Conservation (phyloP, 345 rosid species). For the Eutrema heterophyllum region DNA sequence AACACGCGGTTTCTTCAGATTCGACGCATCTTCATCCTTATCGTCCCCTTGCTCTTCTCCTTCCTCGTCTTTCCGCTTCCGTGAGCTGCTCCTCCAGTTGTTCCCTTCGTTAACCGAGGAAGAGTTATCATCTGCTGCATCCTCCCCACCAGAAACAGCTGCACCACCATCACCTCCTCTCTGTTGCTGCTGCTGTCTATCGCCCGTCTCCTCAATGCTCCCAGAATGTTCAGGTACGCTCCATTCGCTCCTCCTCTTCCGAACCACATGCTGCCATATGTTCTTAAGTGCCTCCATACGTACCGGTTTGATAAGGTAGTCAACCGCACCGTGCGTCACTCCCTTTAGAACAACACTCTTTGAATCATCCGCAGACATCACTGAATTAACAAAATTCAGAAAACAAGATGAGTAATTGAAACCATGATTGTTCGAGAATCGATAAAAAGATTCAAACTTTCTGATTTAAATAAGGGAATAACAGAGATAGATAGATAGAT, state of each 20-base stretch:
- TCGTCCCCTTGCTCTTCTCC: conserved; percentile 57
- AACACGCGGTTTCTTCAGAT: conserved; percentile 75
- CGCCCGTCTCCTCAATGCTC: conserved; percentile 41
- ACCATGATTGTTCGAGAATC: not conserved
- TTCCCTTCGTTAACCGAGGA: conserved; percentile 64
- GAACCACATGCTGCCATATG: conserved; percentile 84
- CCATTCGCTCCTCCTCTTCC: conserved; percentile 56
- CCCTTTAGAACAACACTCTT: conserved; percentile 65
- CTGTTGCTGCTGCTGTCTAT: conserved; percentile 38
- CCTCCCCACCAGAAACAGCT: conserved; percentile 29
- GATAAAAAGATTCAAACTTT: not conserved
- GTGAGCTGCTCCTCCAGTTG: conserved; percentile 36
- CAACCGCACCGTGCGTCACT: conserved; percentile 82
- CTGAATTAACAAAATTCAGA: conserved; percentile 30
- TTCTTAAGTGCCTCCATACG: conserved; percentile 73
- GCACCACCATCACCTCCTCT: conserved; percentile 38
- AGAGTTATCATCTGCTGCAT: conserved; percentile 42
- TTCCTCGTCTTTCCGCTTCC: conserved; percentile 56
- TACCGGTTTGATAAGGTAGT: conserved; percentile 76
- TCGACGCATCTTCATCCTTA: conserved; percentile 71
- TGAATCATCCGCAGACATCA: conserved; percentile 92
- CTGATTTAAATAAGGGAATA: not conserved
- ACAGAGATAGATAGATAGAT: not conserved
- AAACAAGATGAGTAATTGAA: not conserved
- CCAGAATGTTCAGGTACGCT: conserved; percentile 54